Base-by-base conservation (phyloP, 306 rosid species). In the Astragalus membranaceus region DNA sequence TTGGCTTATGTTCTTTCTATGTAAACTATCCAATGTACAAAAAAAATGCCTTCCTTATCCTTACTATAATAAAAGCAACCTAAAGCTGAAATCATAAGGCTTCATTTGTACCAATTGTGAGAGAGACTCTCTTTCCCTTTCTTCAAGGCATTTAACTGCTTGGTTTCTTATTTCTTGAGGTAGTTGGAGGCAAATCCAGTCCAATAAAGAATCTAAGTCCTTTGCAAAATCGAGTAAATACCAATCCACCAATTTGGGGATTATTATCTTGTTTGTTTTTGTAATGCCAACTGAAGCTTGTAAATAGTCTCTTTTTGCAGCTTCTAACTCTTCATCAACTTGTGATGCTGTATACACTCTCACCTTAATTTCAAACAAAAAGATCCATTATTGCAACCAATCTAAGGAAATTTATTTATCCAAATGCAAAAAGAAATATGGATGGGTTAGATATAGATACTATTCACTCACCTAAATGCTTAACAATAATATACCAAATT, bases 231-330 rank as follows among this genome's bases (percentile, higher is more conserved):
- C 99, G 30, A 90, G 91, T 37, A 84, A 81, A 73, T 94, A 94
- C 99, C 99, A 90, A 60, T 94, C 97, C 80, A 94, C 49, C 8
- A 94, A 79, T 79, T 94, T 94, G 6, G 99, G 99, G 20, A 94
- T 75, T 48, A 84, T 75, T 53, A 94, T 33, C 77, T 85, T 88
- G 77, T 86, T 88, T 35, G 82, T 52, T 72, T 71, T 81, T 64
- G 96, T 79, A 42, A 91, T 70, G 33, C 97, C 99, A 70, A 94
- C 80, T 30, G 96, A 76, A 69, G 99, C 99, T 54, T 87, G 88
- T 79, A 94, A 76, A 71, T 94, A 94, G 10, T 94, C 99, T 74
- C 84, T 90, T 75, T 94, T 94, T 33, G 95, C 92, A 35, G 87
- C 82, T 81, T 90, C 96, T 73, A 94, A 84, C 74, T 94, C 99